These are phyloP conservation scores for Elymus sibiricus DNA, from an alignment of 176 grass and related monocot species.

Conservation along the genomic window DNA sequence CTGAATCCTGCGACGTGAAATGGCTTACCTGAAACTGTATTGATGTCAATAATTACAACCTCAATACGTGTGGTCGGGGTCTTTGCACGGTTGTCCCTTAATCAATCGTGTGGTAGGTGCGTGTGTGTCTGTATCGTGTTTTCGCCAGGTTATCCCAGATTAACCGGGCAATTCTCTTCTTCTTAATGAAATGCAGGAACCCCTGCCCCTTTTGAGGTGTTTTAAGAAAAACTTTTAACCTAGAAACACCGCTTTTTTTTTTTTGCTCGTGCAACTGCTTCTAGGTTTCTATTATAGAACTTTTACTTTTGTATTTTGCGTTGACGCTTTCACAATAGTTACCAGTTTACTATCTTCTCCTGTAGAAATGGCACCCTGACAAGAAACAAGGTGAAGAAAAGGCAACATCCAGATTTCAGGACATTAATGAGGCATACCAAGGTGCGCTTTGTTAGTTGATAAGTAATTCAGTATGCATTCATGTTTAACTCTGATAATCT, in stretches of 20 bases:
- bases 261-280: not conserved
- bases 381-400: constrained; percentile 81
- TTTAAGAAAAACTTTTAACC: not conserved
- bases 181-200: too few species aligned
- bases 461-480: not conserved
- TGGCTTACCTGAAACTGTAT: not conserved
- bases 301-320: not conserved
- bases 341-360: not conserved
- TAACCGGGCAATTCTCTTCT: too few species aligned
- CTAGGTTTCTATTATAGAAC: not conserved
- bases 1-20: not conserved
- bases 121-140: too few species aligned
- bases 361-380: constrained; percentile 99
- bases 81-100: too few species aligned
- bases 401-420: constrained; percentile 95
- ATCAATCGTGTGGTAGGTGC: too few species aligned
- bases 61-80: not conserved
- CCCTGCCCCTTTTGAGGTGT: too few species aligned
- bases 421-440: constrained; percentile 96
- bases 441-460: constrained; percentile 38
- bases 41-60: not conserved
- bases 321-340: not conserved
- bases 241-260: not conserved
- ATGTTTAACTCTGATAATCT: not conserved
- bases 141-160: too few species aligned